Conservation (phyloP, 257 asterid species). For the Ajuga chamaepitys region DNA sequence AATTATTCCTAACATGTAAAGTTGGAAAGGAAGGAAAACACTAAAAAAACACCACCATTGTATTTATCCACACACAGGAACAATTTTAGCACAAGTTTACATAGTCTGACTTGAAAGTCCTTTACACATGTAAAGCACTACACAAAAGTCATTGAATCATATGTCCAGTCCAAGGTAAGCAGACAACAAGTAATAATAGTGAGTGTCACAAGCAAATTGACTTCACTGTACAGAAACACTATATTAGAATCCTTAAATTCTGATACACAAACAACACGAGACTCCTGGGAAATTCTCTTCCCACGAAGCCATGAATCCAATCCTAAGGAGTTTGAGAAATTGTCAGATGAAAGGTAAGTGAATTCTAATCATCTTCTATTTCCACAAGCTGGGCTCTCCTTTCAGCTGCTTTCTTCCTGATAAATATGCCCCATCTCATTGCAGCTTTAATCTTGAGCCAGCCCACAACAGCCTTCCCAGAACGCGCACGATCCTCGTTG, state of each 20-base stretch:
- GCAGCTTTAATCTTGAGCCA: conserved; percentile 99
- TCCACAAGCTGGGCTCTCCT: conserved; percentile 91
- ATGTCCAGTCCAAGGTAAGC: not conserved
- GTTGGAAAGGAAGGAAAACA: not conserved
- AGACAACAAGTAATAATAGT: not conserved
- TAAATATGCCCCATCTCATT: conserved; percentile 97
- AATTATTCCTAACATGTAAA: too few relatives aligned
- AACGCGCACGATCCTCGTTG: conserved; percentile 53
- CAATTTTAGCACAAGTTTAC: too few relatives aligned
- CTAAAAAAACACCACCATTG: too few relatives aligned
- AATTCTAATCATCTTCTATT: conserved; percentile 63
- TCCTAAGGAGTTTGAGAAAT: not conserved
- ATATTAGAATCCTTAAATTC: conserved; percentile 3
- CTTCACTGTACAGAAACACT: conserved; percentile 32
- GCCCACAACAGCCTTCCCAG: conserved; percentile 91
- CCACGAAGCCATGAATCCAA: too few relatives aligned
- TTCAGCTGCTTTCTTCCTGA: conserved; percentile 96
- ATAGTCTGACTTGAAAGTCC: too few relatives aligned
- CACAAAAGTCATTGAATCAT: not conserved
- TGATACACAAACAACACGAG: conserved; percentile 12
- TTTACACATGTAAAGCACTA: too few relatives aligned
- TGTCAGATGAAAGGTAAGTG: not conserved
- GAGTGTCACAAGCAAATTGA: conserved; percentile 2
- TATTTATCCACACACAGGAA: too few relatives aligned
- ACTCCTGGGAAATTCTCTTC: not conserved